Evolutionary conservation across 2,329 filamentous ascomycete genomes (phyloP), one percentile per base, ranked within the genome.

Genomic region (Neocucurbitaria cava): DNA sequence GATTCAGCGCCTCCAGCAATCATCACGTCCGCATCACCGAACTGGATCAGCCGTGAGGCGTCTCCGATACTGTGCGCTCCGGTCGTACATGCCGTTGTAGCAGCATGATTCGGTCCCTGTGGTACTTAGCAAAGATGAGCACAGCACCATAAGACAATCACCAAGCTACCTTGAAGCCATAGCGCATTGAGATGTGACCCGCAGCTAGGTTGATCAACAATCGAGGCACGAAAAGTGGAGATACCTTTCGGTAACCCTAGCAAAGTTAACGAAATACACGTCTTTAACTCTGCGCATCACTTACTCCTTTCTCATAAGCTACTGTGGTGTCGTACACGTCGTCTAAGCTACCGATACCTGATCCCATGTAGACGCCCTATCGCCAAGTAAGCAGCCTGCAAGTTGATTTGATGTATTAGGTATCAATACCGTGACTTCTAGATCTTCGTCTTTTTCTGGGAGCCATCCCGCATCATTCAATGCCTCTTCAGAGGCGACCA

Each of bases 41-140:
- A 88, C n/a, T 89, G 86, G 58, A 99, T 94, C 72, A 97, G 91
- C 17, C 94, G 87, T n/a, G 90, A 88, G 5, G 95, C 95, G 74
- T 99, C 95, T 17, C 94, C 95, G 45, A 99, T 88, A 1, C 93
- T 92, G 78, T 99, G 95, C 1, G 94, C 91, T 10, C 95, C 95
- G 0, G 95, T 99, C 0, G 95, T 98, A 74, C 95, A 99, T 53
- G 95, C 95, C 11, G 95, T 99, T 0, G 94, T 96, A 35, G 87
- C 92, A 1, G 94, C 87, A 76, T 97, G 95, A 71, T 96, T 97
- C 4, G 95, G 95, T 0, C 95, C 95, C 75, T 90, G 13, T 18
- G 10, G 17, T 5, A 4, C 17, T 72, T 7, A 70, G 52, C 21
- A 17, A 33, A 15, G 3, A 24, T 10, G 3, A 21, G 2, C 5